phyloP scores from a whole-genome alignment of 208 protist genomes.

The Acanthamoeba rhysodes region DNA sequence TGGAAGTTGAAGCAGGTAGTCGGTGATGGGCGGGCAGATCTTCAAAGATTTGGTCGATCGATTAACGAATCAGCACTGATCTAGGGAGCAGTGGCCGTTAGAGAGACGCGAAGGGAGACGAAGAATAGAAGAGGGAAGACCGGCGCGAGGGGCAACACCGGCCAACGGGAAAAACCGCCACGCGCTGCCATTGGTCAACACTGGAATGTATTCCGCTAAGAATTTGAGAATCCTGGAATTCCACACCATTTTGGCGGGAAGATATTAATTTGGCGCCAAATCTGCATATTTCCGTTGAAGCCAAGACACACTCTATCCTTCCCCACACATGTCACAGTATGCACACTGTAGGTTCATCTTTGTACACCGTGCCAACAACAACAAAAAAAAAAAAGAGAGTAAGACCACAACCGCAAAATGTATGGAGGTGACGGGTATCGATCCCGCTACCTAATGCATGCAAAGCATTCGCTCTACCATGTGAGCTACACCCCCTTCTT shows the following conservation, averaged over 20 bases:
- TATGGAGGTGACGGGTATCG: constrained; percentile 10
- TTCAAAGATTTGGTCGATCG: background rate
- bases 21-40: background rate
- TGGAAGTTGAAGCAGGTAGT: too few species aligned
- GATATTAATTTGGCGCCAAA: too few species aligned
- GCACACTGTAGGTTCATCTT: too few species aligned
- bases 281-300: too few species aligned
- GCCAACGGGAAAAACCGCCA: background rate
- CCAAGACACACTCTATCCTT: too few species aligned
- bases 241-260: background rate
- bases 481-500: constrained; percentile 11
- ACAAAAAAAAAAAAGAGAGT: background rate
- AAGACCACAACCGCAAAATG: too few species aligned
- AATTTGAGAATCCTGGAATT: background rate
- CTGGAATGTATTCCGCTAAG: background rate
- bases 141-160: background rate
- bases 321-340: too few species aligned
- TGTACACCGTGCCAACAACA: too few species aligned
- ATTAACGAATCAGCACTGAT: background rate
- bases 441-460: constrained; percentile 38
- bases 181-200: background rate
- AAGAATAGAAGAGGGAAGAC: background rate
- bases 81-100: background rate
- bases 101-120: background rate
- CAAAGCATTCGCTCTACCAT: constrained; percentile 40